Base-by-base conservation (phyloP, 2,329 filamentous ascomycete species). In the Beauveria sp. region DNA sequence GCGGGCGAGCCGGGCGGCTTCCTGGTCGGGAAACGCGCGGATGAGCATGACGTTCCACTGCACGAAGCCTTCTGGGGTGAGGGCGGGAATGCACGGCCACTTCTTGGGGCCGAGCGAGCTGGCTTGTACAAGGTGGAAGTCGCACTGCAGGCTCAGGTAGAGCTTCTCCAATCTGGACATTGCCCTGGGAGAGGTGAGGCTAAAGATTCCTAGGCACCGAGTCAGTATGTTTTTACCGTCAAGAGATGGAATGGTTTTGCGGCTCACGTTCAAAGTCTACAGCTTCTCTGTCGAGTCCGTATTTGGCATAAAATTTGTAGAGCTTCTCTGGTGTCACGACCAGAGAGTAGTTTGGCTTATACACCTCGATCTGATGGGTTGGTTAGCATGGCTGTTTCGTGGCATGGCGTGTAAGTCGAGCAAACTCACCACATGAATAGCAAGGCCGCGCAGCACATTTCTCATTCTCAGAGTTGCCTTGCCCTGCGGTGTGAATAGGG, bases 321-420 rank as follows among this genome's bases (percentile, higher is more conserved):
- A 96, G 82, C 74, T 94, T 94, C 5, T 84, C 76, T 0, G 91
- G 91, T 0, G 88, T 84, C 41, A 96, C 80, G 47, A 94, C 89
- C 18, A 93, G 57, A 2, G 70, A 71, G 55, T 69, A 66, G 40
- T 59, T 63, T 4, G 71, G 70, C n/a, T 65, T 66, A 56, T 69
- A 73, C 34, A 72, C 70, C 3, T 66, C 57, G 60, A 73, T 71
- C 73, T 76, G 0, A 1, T 20, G 20, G 3, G n/a, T 63, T 30
- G 22, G 41, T 30, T 18, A 41, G 37, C 52, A 2, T 52, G 50
- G 41, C 10, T 24, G 3, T 20, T 18, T 18, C 37, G 6, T 18
- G 22, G 10, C 20, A 10, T 16, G 22, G 28, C 18, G 1, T 20
- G 9, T 26, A 8, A 37, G 50, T 4, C 1, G 22, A n/a, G 22